Conservation (phyloP, 108 stramenopile genomes). For the Discostella pseudostelligera region DNA sequence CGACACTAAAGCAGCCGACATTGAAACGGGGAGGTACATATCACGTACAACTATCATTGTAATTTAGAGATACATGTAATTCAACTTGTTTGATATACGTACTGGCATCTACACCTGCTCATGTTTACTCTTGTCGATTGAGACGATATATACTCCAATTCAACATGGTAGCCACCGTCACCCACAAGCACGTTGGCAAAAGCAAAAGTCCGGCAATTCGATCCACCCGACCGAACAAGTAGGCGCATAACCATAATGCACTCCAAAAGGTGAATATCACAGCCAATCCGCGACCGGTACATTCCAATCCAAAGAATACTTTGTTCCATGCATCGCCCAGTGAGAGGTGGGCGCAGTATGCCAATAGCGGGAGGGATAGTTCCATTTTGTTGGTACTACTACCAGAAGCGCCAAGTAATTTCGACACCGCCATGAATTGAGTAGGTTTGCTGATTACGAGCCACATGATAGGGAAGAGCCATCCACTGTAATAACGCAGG, state of each 20-base stretch:
- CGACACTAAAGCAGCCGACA: too few species aligned
- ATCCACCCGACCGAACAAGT: conserved; percentile 54
- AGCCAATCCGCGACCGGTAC: conserved; percentile 47
- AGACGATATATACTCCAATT: conserved; percentile 61
- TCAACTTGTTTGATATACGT: too few species aligned
- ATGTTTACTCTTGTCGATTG: conserved; percentile 25
- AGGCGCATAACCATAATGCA: conserved; percentile 45
- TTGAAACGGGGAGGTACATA: too few species aligned
- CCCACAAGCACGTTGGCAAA: conserved; percentile 70
- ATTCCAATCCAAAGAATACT: conserved; percentile 75
- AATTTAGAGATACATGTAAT: too few species aligned
- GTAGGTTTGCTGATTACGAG: conserved; percentile 73
- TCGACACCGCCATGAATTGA: conserved; percentile 52
- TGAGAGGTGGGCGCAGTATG: conserved; percentile 58
- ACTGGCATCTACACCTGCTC: not conserved
- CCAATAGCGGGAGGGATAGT: conserved; percentile 22
- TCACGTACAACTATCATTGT: too few species aligned
- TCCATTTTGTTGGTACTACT: conserved; percentile 6
- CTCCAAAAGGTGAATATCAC: conserved; percentile 62
- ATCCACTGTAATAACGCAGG: conserved; percentile 21
- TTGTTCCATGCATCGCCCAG: conserved; percentile 73
- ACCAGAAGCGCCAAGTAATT: conserved; percentile 10
- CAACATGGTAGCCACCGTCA: conserved; percentile 61
- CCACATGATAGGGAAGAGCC: conserved; percentile 82
- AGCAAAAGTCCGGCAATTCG: conserved; percentile 52